These are phyloP conservation scores for Boletus rex-veris DNA, from an alignment of 768 basidiomycete species.

Conservation along the genomic window DNA sequence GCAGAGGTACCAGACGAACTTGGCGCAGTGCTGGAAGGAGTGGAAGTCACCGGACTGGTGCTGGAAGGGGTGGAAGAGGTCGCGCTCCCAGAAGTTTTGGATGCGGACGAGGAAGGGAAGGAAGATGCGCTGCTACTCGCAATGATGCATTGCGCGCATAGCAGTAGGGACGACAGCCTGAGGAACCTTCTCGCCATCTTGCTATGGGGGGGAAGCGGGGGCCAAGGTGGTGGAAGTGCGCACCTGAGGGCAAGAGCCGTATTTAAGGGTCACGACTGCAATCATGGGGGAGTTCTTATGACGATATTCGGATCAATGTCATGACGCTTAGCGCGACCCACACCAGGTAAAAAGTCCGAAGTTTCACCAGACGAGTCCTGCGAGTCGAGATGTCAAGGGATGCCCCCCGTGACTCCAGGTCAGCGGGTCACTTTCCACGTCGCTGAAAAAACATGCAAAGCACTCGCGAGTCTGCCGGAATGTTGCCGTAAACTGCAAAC, in stretches of 20 bases:
- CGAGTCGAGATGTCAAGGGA: background rate
- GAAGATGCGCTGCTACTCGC: background rate
- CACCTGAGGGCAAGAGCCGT: background rate
- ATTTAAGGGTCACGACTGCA: conserved; percentile 1
- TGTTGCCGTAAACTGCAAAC: no score
- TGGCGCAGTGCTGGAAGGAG: background rate
- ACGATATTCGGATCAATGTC: background rate
- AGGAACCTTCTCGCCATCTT: conserved; percentile 19
- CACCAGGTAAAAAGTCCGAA: background rate
- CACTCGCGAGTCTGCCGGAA: background rate
- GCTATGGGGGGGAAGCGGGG: background rate
- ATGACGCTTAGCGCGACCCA: background rate
- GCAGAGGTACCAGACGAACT: background rate
- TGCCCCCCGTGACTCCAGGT: background rate
- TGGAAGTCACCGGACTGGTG: background rate
- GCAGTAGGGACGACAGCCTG: conserved; percentile 14
- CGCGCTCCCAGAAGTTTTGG: background rate
- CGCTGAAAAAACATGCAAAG: background rate
- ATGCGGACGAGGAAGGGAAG: background rate
- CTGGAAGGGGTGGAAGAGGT: background rate
- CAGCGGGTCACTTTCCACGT: background rate
- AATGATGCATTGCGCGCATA: conserved; percentile 6
- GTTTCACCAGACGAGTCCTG: background rate
- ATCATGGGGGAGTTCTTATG: background rate
- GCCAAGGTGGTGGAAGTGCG: background rate